phyloP scores from a whole-genome alignment of 2,329 filamentous ascomycete genomes.

The Zymoseptoria brevis region DNA sequence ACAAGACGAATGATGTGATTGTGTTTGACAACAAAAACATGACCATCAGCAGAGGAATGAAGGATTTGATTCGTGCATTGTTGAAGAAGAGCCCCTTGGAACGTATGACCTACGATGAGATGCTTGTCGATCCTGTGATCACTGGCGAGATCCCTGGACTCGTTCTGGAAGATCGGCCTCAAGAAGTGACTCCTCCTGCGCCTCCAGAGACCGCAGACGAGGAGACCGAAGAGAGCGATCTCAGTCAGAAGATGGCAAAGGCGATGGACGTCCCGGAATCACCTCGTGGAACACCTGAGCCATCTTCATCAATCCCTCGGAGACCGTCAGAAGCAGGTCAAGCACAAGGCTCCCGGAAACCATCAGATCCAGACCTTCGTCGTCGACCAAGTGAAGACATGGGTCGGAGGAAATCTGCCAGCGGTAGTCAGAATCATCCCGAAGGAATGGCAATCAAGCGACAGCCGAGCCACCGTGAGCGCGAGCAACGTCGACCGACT shows the following conservation, averaged over 20 bases:
- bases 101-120: slow-evolving; percentile 74
- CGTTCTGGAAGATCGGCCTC: slow-evolving; percentile 25
- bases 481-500: slow-evolving; percentile 37
- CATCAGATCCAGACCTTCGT: slow-evolving; percentile 21
- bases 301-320: slow-evolving; percentile 13
- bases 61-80: slow-evolving; percentile 68
- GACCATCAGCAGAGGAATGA: slow-evolving; percentile 66
- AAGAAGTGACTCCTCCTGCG: background rate
- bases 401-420: slow-evolving; percentile 22
- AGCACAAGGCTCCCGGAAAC: slow-evolving; percentile 14
- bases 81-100: slow-evolving; percentile 81
- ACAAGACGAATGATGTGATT: slow-evolving; percentile 78
- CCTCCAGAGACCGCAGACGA: slow-evolving; percentile 10
- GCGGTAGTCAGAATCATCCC: slow-evolving; percentile 10
- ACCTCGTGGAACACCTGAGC: slow-evolving; percentile 6
- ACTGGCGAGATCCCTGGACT: slow-evolving; percentile 28
- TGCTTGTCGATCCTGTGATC: slow-evolving; percentile 58
- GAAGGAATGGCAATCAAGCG: slow-evolving; percentile 23
- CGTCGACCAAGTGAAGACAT: slow-evolving; percentile 14
- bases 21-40: slow-evolving; percentile 48
- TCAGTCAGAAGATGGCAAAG: slow-evolving; percentile 26
- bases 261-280: slow-evolving; percentile 21
- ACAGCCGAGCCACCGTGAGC: slow-evolving; percentile 33
- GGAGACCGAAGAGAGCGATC: slow-evolving; percentile 23
- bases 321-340: slow-evolving; percentile 15